A percentile compares a stretch with the other conserved stretches of the same genome.
phyloP scores from a whole-genome alignment of 305 asterid species.

The Petunia hybrid region DNA sequence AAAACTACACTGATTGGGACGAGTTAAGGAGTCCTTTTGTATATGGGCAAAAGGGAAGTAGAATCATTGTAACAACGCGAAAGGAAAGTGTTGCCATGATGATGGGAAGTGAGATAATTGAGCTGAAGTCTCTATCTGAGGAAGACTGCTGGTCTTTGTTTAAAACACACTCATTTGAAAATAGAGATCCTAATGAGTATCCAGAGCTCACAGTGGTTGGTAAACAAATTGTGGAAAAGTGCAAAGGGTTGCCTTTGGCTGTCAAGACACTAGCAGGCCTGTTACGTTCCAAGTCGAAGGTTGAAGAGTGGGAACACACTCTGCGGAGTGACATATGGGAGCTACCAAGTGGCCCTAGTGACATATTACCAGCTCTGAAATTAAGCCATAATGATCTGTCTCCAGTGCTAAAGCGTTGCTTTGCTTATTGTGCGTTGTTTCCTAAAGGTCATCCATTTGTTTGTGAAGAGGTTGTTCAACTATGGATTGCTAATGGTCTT shows the following conservation, averaged over 20 bases:
- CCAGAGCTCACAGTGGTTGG: constrained; percentile 47
- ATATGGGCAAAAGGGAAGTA: constrained; percentile 51
- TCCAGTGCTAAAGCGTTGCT: constrained; percentile 54
- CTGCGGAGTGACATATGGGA: constrained; percentile 62
- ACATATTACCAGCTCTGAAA: constrained; percentile 54
- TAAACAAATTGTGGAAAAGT: constrained; percentile 56
- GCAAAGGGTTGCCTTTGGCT: constrained; percentile 74
- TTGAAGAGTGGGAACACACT: constrained; percentile 58
- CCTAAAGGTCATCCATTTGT: constrained; percentile 66
- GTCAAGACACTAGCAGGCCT: constrained; percentile 64
- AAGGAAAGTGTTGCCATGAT: constrained; percentile 51
- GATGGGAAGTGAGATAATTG: constrained; percentile 49
- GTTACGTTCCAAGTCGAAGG: constrained; percentile 49
- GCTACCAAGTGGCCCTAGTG: constrained; percentile 35
- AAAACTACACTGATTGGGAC: constrained; percentile 51
- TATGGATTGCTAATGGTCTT: constrained; percentile 63
- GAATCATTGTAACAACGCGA: constrained; percentile 69
- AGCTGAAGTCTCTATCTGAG: constrained; percentile 51
- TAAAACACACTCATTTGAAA: constrained; percentile 39
- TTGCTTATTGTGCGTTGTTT: constrained; percentile 66
- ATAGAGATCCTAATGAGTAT: constrained; percentile 39
- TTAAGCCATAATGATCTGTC: constrained; percentile 67
- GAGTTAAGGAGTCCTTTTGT: constrained; percentile 46
- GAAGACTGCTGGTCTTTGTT: constrained; percentile 49
- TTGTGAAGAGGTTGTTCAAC: constrained; percentile 51